Evolutionary conservation across 768 basidiomycete genomes (phyloP).

Genomic region (Mycena polygramma): DNA sequence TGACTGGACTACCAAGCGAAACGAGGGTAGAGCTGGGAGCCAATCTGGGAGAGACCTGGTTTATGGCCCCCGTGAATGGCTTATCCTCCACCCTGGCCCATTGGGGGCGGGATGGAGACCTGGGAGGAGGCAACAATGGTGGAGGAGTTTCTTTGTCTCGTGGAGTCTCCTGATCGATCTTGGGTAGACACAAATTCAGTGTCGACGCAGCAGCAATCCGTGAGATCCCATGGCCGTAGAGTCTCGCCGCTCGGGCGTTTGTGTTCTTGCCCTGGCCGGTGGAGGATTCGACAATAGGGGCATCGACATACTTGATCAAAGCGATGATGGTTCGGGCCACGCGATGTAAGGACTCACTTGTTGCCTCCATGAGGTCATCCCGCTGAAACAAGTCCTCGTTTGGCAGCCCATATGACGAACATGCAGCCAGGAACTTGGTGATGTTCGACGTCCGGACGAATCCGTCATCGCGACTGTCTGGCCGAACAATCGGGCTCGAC

Average conservation of each 20-base stretch:
- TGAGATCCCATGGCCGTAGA: conserved; percentile 53
- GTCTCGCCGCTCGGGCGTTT: conserved; percentile 39
- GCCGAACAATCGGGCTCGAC: conserved; percentile 68
- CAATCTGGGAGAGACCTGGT: conserved; percentile 36
- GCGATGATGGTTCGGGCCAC: conserved; percentile 82
- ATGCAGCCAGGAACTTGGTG: conserved; percentile 83
- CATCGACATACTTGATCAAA: conserved; percentile 73
- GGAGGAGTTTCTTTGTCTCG: conserved; percentile 39
- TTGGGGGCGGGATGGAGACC: conserved; percentile 66
- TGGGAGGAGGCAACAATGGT: conserved; percentile 52
- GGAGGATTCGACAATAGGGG: conserved; percentile 57
- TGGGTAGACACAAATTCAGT: conserved; percentile 60
- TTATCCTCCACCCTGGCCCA: conserved; percentile 45
- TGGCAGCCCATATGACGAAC: conserved; percentile 73
- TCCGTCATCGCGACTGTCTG: conserved; percentile 78
- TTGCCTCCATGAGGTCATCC: conserved; percentile 75
- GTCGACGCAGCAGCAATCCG: conserved; percentile 71
- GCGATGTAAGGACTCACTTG: conserved; percentile 72
- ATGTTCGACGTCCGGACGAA: conserved; percentile 77
- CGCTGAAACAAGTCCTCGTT: conserved; percentile 75
- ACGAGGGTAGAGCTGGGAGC: conserved; percentile 51
- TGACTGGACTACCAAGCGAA: conserved; percentile 48
- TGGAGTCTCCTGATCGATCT: conserved; percentile 20
- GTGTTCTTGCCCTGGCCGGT: conserved; percentile 57
- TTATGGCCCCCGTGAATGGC: conserved; percentile 43